Evolutionary conservation across 2,329 filamentous ascomycete species (phyloP).

Genomic region (Fonsecaea multimorphosa): DNA sequence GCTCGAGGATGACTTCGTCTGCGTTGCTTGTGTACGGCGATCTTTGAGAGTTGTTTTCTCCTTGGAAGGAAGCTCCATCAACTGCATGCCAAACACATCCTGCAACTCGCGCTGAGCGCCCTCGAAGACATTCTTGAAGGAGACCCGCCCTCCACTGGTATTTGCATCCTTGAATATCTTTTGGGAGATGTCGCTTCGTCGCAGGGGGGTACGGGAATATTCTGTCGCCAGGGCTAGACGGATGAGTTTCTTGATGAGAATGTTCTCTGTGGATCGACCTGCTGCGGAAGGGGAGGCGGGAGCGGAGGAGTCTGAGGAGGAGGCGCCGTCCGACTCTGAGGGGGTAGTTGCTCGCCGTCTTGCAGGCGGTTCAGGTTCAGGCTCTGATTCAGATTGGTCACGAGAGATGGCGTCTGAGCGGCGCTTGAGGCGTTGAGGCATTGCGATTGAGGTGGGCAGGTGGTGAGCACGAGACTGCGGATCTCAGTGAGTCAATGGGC

Average conservation of each 20-base stretch:
- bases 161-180: conserved; percentile 70
- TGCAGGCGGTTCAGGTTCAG: conserved; percentile 1
- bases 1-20: conserved; percentile 59
- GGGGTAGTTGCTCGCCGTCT: conserved; percentile 20
- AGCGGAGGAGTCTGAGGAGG: conserved; percentile 24
- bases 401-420: conserved; percentile 38
- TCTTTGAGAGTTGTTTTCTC: conserved; percentile 78
- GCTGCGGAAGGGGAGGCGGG: conserved; percentile 20
- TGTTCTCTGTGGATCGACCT: conserved; percentile 40
- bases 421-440: conserved; percentile 36
- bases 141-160: conserved; percentile 51
- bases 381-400: conserved; percentile 31
- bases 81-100: conserved; percentile 85
- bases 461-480: neutral
- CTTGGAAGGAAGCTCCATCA: conserved; percentile 78
- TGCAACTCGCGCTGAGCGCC: conserved; percentile 75
- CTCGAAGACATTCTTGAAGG: conserved; percentile 79
- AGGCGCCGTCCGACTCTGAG: conserved; percentile 23
- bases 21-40: conserved; percentile 34
- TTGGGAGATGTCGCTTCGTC: conserved; percentile 62
- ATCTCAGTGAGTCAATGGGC: neutral
- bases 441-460: conserved; percentile 6
- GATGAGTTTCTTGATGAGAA: conserved; percentile 66
- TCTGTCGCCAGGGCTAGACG: conserved; percentile 67
- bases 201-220: conserved; percentile 63